These are phyloP conservation scores for Saturnispora serradocipensis DNA, from an alignment of 805 yeast species.

Conservation along the genomic window DNA sequence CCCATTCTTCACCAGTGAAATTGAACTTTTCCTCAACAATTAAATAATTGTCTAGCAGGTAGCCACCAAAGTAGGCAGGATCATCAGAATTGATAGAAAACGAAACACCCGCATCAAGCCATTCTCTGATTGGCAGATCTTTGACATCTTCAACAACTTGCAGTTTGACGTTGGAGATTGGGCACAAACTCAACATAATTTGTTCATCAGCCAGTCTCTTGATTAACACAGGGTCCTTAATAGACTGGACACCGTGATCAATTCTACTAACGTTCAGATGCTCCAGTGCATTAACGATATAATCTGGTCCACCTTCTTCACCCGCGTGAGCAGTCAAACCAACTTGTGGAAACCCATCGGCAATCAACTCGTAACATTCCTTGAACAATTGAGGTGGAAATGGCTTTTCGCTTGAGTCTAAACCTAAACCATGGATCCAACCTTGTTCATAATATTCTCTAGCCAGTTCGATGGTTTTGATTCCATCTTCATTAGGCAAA, in stretches of 20 bases:
- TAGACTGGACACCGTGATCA: slow-evolving; percentile 72
- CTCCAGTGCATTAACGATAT: slow-evolving; percentile 50
- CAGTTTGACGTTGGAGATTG: slow-evolving; percentile 65
- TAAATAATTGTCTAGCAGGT: slow-evolving; percentile 65
- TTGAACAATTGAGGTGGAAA: slow-evolving; percentile 64
- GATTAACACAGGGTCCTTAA: slow-evolving; percentile 45
- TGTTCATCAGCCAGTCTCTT: slow-evolving; percentile 45
- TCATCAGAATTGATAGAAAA: slow-evolving; percentile 73
- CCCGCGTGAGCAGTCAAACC: slow-evolving; percentile 82
- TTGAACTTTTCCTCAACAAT: slow-evolving; percentile 59
- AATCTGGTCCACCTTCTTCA: slow-evolving; percentile 78
- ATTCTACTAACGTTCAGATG: slow-evolving; percentile 55
- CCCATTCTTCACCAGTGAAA: slow-evolving; percentile 54
- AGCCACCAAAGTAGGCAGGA: slow-evolving; percentile 83
- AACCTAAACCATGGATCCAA: slow-evolving; percentile 65
- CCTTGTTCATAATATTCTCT: slow-evolving; percentile 44
- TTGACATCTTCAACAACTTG: slow-evolving; percentile 61
- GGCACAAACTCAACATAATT: slow-evolving; percentile 64
- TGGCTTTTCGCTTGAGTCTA: slow-evolving; percentile 71
- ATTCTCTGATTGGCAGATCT: slow-evolving; percentile 55
- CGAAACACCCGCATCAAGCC: slow-evolving; percentile 54
- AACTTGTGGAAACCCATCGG: slow-evolving; percentile 40
- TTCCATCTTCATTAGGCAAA: slow-evolving; percentile 50
- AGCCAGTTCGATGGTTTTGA: slow-evolving; percentile 48
- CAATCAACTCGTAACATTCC: slow-evolving; percentile 49